Base-by-base conservation (phyloP, 208 protist species). In the Acanthamoeba lenticulata region DNA sequence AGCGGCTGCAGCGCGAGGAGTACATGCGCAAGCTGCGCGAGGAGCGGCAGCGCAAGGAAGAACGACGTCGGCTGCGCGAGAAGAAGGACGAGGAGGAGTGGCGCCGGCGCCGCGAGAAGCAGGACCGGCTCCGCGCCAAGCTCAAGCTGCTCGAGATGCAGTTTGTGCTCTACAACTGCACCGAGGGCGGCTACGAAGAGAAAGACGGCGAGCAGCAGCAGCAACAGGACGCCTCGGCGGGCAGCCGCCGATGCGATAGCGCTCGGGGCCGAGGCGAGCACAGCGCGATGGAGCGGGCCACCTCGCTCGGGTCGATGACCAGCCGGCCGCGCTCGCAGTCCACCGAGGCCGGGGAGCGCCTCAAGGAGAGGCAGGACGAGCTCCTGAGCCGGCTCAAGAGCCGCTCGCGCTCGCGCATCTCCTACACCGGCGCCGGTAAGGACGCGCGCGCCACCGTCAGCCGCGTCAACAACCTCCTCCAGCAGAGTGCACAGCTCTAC, bases 81-180 rank as follows among this genome's bases (percentile, higher is more conserved):
- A 74, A 74, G 65, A 74, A 74, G 65, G 65, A 74, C 15, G 65
- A 74, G 65, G 65, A 74, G 65, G 65, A 74, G 9, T 15, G 65
- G 36, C 65, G 17, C 5, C 5, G 65, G 36, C 65, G 65, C 29
- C 65, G 65, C 65, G 65, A 74, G 65, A 74, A 74, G 65, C 65
- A 74, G 65, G 65, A 74, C 32, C n/a, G n/a, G 65, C 65, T 74
- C 29, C 65, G 65, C 5, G 65, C 65, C 65, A 74, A 74, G 65
- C 65, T 74, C 65, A 74, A 74, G 65, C n/a, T 74, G 65, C 36
- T 74, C 32, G 65, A 74, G 36, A 21, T 42, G 11, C 65, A 40
- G 36, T 21, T 74, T 13, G 65, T 42, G 29, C 65, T 40, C 65
- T 74, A 74, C 65, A 42, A 74, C 27, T 6, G 17, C 36, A 36